Conservation (phyloP, 768 basidiomycete species). For the Suillus cothurnatus region DNA sequence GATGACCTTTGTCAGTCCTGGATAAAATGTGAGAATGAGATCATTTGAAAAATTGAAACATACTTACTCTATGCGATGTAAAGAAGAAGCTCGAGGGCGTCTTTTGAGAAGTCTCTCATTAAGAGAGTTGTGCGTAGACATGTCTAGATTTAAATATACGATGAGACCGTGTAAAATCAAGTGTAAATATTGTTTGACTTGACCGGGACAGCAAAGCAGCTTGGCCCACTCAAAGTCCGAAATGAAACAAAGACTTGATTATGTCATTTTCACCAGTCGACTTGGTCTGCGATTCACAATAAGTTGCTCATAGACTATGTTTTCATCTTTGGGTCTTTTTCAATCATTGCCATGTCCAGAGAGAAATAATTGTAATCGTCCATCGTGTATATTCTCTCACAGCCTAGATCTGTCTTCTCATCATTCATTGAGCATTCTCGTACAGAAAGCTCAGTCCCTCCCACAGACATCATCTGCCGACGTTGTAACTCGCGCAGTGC, state of each 20-base stretch:
- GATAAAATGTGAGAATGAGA: slow-evolving; percentile 12
- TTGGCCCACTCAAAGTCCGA: not conserved
- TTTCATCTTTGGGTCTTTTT: slow-evolving; percentile 62
- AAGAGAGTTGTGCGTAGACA: slow-evolving; percentile 5
- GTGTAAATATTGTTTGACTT: not conserved
- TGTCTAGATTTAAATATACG: not conserved
- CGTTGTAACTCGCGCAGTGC: slow-evolving; percentile 33
- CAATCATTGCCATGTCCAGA: slow-evolving; percentile 62
- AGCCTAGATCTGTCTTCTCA: slow-evolving; percentile 38
- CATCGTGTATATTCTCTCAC: slow-evolving; percentile 72
- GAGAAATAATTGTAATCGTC: slow-evolving; percentile 45
- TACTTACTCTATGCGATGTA: slow-evolving; percentile 34
- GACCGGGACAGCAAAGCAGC: too few relatives aligned
- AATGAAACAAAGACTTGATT: slow-evolving; percentile 7
- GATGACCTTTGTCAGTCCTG: slow-evolving; percentile 59
- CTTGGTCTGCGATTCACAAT: too few relatives aligned
- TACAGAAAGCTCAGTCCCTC: slow-evolving; percentile 24
- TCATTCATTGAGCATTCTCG: slow-evolving; percentile 40
- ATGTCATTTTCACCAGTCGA: too few relatives aligned
- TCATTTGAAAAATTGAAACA: slow-evolving; percentile 14
- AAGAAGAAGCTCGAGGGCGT: slow-evolving; percentile 10
- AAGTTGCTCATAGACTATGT: slow-evolving; percentile 45
- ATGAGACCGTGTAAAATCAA: not conserved
- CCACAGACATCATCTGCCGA: slow-evolving; percentile 16
- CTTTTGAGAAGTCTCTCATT: slow-evolving; percentile 12